phyloP scores from a whole-genome alignment of 2,329 filamentous ascomycete genomes.

The Aspergillus sp. region DNA sequence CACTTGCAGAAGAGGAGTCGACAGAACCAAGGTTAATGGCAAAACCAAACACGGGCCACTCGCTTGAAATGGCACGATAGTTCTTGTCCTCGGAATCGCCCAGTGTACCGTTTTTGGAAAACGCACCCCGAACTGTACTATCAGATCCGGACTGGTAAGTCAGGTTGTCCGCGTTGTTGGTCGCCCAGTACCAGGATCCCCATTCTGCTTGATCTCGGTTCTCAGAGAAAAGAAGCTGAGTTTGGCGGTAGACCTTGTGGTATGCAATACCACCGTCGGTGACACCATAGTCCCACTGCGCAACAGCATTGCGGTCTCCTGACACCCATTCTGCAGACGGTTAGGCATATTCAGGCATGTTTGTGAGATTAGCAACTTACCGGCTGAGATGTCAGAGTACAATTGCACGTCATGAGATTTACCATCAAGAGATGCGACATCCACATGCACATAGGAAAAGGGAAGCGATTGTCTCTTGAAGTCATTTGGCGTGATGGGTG shows the following conservation, averaged over 20 bases:
- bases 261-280: slow-evolving; percentile 53
- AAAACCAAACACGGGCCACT: slow-evolving; percentile 53
- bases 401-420: slow-evolving; percentile 60
- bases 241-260: slow-evolving; percentile 52
- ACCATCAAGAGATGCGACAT: slow-evolving; percentile 60
- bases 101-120: slow-evolving; percentile 41
- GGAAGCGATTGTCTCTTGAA: slow-evolving; percentile 62
- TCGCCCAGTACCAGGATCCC: slow-evolving; percentile 52
- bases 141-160: slow-evolving; percentile 47
- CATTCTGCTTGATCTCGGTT: slow-evolving; percentile 46
- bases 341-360: slow-evolving; percentile 6
- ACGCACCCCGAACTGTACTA: slow-evolving; percentile 43
- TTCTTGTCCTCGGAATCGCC: slow-evolving; percentile 43
- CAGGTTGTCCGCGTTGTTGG: slow-evolving; percentile 35
- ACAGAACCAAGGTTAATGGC: slow-evolving; percentile 47
- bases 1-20: slow-evolving; percentile 26
- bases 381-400: slow-evolving; percentile 68
- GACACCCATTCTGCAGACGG: slow-evolving; percentile 62
- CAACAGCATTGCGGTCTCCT: slow-evolving; percentile 52
- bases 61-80: slow-evolving; percentile 45
- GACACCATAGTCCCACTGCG: slow-evolving; percentile 58
- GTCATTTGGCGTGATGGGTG: slow-evolving; percentile 64
- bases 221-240: slow-evolving; percentile 45
- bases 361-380: slow-evolving; percentile 35
- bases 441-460: slow-evolving; percentile 66